Base-by-base conservation (phyloP, 2,329 filamentous ascomycete genomes). In the Trichothecium sympodiale region DNA sequence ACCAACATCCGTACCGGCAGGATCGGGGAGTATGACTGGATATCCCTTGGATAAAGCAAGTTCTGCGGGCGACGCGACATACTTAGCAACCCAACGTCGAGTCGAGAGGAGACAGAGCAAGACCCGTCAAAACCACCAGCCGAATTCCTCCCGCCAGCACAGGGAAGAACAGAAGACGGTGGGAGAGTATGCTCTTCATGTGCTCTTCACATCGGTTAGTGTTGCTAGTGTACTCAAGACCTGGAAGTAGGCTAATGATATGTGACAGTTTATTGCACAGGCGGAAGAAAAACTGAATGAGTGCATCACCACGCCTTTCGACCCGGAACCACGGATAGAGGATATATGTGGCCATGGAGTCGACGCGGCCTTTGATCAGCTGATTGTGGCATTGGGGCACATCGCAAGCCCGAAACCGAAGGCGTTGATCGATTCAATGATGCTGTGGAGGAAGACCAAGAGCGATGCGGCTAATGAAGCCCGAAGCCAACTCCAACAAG, bases 401-500 rank as follows among this genome's bases (percentile, higher is more conserved):
- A 94, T 98, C 51, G 86, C 89, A 36, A 83, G 86, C 40, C 83
- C 88, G 46, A 94, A 93, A 53, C 93, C 93, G 5, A 96, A 94
- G 54, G 84, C 87, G 5, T 62, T 98, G 35, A 95, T 98, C 50
- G 91, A 98, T 57, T 88, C 85, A 15, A 87, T 98, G 56, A 98
- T 98, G 85, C 73, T 94, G 23, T 98, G 91, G 91, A 79, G 91
- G 38, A 96, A 95, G 59, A 84, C 77, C 44, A 96, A 96, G 63
- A 94, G 87, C 44, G 89, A 96, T 57, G 78, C 82, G 16, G 87
- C 88, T 18, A 80, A 76, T 46, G 74, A 80, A 43, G 80, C 82
- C 18, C 68, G 77, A 16, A 58, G 45, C 31, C 67, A 76, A 48
- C 58, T 77, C 16, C 72, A 77, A 45, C 71, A 77, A 37, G 55